These are phyloP conservation scores for Carpinus fangiana DNA, from an alignment of 306 rosid genomes.

Conservation along the genomic window DNA sequence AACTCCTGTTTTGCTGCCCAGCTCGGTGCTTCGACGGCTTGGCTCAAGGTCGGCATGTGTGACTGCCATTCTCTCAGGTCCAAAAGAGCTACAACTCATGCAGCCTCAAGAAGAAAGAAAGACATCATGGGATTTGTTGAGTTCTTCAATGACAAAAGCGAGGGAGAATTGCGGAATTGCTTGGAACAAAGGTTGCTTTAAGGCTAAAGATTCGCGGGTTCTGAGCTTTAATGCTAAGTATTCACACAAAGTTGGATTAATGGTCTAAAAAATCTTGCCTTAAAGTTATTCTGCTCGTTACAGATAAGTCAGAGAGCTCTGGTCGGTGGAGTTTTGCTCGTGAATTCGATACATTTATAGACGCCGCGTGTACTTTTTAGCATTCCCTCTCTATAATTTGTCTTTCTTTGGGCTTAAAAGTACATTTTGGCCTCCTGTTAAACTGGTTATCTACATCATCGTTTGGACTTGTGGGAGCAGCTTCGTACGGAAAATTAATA, in stretches of 20 bases:
- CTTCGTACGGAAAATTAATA: too few relatives aligned
- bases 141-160: constrained; percentile 23
- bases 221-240: constrained; percentile 39
- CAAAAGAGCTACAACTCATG: constrained; percentile 22
- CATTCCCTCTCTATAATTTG: background rate
- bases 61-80: constrained; percentile 52
- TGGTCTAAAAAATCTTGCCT: constrained; percentile 36
- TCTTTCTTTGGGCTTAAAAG: constrained; percentile 15
- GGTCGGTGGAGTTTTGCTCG: constrained; percentile 15
- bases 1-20: constrained; percentile 74
- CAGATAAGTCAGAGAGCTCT: constrained; percentile 22
- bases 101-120: background rate
- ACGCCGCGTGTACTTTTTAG: constrained; percentile 25
- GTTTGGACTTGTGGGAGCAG: background rate
- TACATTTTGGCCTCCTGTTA: constrained; percentile 31
- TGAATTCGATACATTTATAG: constrained; percentile 12
- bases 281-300: constrained; percentile 21
- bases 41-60: constrained; percentile 93
- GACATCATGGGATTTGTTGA: constrained; percentile 13
- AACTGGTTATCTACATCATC: background rate
- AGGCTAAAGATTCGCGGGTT: constrained; percentile 58
- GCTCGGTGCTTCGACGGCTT: constrained; percentile 44
- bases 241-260: constrained; percentile 34
- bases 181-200: constrained; percentile 92
- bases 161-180: constrained; percentile 58